Percentiles rank a stretch among this genome's conserved stretches.
Conservation (phyloP, 495 filamentous ascomycete genomes). For the Cercophora samala region DNA sequence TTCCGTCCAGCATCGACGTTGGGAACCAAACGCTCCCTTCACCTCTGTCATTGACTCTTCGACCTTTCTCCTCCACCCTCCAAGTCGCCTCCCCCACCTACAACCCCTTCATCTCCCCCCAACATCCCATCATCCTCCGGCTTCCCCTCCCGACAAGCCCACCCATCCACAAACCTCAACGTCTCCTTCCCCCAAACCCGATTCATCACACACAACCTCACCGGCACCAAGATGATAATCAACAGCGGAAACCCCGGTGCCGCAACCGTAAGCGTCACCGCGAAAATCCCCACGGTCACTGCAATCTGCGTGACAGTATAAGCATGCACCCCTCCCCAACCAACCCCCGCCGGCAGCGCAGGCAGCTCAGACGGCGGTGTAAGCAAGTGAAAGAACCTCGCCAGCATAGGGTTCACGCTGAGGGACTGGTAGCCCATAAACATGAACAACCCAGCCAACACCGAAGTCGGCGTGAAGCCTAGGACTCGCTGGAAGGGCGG, state of each 20-base stretch:
- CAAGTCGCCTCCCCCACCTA: neutral
- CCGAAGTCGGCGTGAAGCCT: constrained; percentile 65
- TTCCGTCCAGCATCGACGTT: neutral
- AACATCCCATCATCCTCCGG: constrained; percentile 53
- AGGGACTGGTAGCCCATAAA: constrained; percentile 74
- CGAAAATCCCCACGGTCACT: constrained; percentile 60
- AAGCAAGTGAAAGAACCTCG: constrained; percentile 59
- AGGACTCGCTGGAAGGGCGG: constrained; percentile 68
- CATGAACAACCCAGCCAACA: constrained; percentile 65
- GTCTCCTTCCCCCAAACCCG: constrained; percentile 59
- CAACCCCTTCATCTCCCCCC: neutral
- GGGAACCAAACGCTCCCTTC: neutral
- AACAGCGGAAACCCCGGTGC: constrained; percentile 66
- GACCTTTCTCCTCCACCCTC: neutral
- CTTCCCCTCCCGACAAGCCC: constrained; percentile 67
- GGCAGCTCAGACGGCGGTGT: constrained; percentile 64
- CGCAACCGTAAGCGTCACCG: constrained; percentile 60
- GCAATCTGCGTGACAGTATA: constrained; percentile 63
- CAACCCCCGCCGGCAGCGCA: constrained; percentile 47
- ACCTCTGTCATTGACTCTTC: neutral
- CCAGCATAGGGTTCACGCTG: constrained; percentile 65
- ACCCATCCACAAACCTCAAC: constrained; percentile 62
- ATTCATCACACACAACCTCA: constrained; percentile 62
- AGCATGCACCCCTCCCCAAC: constrained; percentile 57
- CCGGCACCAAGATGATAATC: constrained; percentile 63